Percentiles rank a stretch among this genome's conserved stretches.
Conservation (phyloP, 306 rosid genomes). For the Cucumis cinereus region DNA sequence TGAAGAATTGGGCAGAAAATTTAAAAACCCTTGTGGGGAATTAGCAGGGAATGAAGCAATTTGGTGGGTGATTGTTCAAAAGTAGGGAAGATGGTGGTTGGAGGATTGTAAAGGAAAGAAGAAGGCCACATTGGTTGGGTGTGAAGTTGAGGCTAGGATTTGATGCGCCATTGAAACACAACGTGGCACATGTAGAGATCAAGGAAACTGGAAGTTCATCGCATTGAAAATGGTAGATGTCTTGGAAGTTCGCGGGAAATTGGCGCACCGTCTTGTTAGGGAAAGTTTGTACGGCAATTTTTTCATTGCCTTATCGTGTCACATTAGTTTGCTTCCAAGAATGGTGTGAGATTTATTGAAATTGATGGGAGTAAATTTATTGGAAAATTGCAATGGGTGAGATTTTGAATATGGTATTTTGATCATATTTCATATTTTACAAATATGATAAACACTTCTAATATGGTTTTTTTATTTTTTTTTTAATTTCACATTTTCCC, state of each 20-base stretch:
- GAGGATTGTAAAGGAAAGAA: neutral
- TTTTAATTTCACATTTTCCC: too few species aligned
- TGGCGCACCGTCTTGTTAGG: neutral
- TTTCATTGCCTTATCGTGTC: too few species aligned
- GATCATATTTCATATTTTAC: too few species aligned
- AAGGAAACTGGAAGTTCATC: neutral
- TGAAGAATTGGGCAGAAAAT: neutral
- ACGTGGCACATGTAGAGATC: neutral
- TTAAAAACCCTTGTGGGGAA: neutral
- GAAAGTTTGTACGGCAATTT: too few species aligned
- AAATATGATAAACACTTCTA: too few species aligned
- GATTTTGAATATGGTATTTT: too few species aligned
- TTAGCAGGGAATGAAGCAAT: neutral
- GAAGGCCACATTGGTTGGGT: neutral
- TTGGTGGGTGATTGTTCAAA: neutral
- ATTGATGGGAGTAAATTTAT: too few species aligned
- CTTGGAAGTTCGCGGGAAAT: neutral
- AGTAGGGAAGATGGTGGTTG: neutral
- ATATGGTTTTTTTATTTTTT: too few species aligned
- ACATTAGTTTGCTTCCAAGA: too few species aligned
- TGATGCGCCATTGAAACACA: neutral
- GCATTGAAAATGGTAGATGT: neutral
- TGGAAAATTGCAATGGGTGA: too few species aligned
- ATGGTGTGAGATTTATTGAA: too few species aligned
- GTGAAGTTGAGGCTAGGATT: constrained; percentile 5